Evolutionary conservation across 108 stramenopile genomes (phyloP).

Genomic region (Nitzschia sp.): DNA sequence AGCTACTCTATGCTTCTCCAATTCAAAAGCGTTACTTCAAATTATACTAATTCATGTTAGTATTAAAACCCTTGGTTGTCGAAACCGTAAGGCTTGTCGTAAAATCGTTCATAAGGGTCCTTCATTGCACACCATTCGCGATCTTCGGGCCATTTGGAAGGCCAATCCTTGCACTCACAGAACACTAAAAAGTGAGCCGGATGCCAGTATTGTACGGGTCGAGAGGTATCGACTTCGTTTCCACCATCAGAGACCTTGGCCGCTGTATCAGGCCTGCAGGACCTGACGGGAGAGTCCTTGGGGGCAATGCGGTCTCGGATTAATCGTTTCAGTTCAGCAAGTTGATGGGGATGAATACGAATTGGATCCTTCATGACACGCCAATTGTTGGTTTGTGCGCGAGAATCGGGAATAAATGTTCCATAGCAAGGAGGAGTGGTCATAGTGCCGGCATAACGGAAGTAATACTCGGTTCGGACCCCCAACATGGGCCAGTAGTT

Average conservation of each 20-base stretch:
- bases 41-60: no score
- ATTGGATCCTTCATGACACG: conserved; percentile 51
- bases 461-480: conserved; percentile 42
- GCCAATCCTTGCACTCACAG: conserved; percentile 55
- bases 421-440: conserved; percentile 52
- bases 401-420: neutral
- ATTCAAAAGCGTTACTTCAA: no score
- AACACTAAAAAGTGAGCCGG: conserved; percentile 29
- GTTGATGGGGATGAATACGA: conserved; percentile 34
- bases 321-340: conserved; percentile 35
- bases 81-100: conserved; percentile 50
- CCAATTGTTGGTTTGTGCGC: conserved; percentile 32
- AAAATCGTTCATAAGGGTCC: conserved; percentile 33
- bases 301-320: conserved; percentile 47
- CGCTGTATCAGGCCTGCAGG: conserved; percentile 37
- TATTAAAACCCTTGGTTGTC: conserved; percentile 21
- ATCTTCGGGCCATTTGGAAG: conserved; percentile 40
- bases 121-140: conserved; percentile 36
- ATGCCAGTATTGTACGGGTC: conserved; percentile 37
- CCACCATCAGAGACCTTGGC: conserved; percentile 20
- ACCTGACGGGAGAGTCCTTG: conserved; percentile 2
- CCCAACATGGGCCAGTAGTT: conserved; percentile 45
- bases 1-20: no score
- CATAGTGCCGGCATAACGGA: conserved; percentile 32
- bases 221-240: conserved; percentile 30